These are phyloP conservation scores for Fusarium sp. DNA, from an alignment of 2,329 filamentous ascomycete genomes.

Conservation along the genomic window DNA sequence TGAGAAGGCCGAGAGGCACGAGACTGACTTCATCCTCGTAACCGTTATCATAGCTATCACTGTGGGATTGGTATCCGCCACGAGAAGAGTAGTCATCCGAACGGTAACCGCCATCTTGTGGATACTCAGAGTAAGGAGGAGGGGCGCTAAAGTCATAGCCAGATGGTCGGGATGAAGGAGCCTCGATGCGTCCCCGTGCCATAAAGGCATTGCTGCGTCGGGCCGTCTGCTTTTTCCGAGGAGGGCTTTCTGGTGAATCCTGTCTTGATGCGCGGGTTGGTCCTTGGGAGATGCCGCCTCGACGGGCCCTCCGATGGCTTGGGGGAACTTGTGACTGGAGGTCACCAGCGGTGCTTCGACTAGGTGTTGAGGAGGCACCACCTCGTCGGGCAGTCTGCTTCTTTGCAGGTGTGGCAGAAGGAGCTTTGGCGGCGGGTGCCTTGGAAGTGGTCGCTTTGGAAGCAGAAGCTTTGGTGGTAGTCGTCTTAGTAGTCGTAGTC, in stretches of 20 bases:
- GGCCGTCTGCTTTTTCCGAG: slow-evolving; percentile 36
- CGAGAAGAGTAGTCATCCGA: slow-evolving; percentile 1
- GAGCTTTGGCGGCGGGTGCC: neutral
- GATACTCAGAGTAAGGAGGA: slow-evolving; percentile 30
- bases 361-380: neutral
- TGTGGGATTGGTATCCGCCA: neutral
- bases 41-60: neutral
- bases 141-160: slow-evolving; percentile 12
- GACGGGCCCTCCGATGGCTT: slow-evolving; percentile 24
- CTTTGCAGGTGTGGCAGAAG: neutral
- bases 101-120: neutral
- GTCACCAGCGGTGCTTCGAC: neutral
- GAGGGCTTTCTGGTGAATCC: neutral
- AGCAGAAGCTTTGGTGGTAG: neutral
- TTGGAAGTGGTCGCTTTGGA: neutral
- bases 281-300: slow-evolving; percentile 23
- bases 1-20: slow-evolving; percentile 51
- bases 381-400: slow-evolving; percentile 11
- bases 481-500: neutral
- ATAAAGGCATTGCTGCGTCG: slow-evolving; percentile 40
- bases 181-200: slow-evolving; percentile 37
- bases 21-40: slow-evolving; percentile 15
- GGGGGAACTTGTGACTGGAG: slow-evolving; percentile 1
- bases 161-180: neutral
- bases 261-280: neutral